Evolutionary conservation across 2,329 filamentous ascomycete genomes (phyloP), one percentile per base, ranked within the genome.

Genomic region (Arthrobotrys musiformis): DNA sequence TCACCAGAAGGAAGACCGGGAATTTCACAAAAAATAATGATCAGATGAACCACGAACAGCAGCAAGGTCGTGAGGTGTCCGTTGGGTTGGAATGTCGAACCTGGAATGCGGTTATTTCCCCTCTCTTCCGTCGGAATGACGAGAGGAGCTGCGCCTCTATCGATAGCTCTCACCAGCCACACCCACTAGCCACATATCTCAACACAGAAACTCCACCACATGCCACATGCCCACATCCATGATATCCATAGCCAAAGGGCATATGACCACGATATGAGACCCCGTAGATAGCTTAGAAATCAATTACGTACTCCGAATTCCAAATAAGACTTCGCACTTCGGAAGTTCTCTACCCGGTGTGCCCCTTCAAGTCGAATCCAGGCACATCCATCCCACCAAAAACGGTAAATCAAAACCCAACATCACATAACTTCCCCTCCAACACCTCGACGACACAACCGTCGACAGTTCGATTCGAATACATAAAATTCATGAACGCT

Each of bases 311-410:
- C 33, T 13, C 30, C n/a, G 2, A 37, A 40, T n/a, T 40, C 33
- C 33, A 50, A 35, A 42, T 26, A 42, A 40, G 46, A 33, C 63
- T 69, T 69, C 64, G 64, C 64, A 69, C 52, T 69, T 69, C 64
- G 64, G 64, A 69, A 50, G 52, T 26, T 69, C 24, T 13, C 44
- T 37, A 33, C 37, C 30, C 58, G n/a, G 50, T 52, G 33, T 28
- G 17, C 19, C 15, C 11, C n/a, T 19, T n/a, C n/a, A n/a, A n/a
- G n/a, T 19, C n/a, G 15, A 52, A 28, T 24, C 50, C 50, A 56
- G 58, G 24, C 28, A 33, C 56, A 44, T n/a, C 15, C 13, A n/a
- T 8, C 48, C 35, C n/a, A n/a, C n/a, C n/a, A n/a, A 30, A 54
- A 56, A 68, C n/a, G n/a, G 33, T 54, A 46, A 50, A 26, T 26